Evolutionary conservation across 139 green algal genomes (phyloP), one percentile per base, ranked within the genome.

Genomic region (Volvox reticuliferus): DNA sequence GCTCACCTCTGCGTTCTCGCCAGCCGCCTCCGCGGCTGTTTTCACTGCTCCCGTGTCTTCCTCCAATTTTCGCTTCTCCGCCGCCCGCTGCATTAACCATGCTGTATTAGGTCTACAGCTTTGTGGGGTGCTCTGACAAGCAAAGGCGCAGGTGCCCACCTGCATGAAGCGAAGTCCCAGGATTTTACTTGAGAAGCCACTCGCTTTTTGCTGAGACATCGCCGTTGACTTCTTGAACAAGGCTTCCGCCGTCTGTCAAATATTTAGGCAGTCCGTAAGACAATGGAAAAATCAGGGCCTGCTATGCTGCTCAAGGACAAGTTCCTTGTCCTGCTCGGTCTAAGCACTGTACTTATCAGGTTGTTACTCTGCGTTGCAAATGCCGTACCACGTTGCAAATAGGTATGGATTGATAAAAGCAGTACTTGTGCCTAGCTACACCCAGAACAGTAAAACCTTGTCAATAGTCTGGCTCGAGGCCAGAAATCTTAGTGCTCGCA

Each of bases 41-140:
- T 65, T 62, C 21, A 32, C 33, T 79, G 82, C 62, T 33, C 32
- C 33, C 12, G 62, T 50, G 26, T 82, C 73, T 67, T 84, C 86
- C 21, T 90, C 86, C 6, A 90, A 76, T 79, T 90, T 90, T 0
- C 86, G 75, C 32, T 90, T 90, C 21, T 90, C 86, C 2, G 55
- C 86, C 22, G 86, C 86, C 12, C 86, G n/a, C 86, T 88, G 67
- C 75, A 81, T 17, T 28, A 20, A 61, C 44, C 5, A 14, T 5
- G 44, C 44, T 9, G 9, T 55, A 9, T 55, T 55, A 55, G 44
- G 44, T 55, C 6, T 73, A 73, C 21, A 73, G 65, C 21, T 12
- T 73, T 12, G 16, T 73, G 65, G 44, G 5, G 44, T 55, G 44
- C 44, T 55, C 44, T 55, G 44, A 55, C 44, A 14, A 73, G 6